Evolutionary conservation across 257 asterid genomes (phyloP), one percentile per base, ranked within the genome.

Genomic region (Solanum piurae): DNA sequence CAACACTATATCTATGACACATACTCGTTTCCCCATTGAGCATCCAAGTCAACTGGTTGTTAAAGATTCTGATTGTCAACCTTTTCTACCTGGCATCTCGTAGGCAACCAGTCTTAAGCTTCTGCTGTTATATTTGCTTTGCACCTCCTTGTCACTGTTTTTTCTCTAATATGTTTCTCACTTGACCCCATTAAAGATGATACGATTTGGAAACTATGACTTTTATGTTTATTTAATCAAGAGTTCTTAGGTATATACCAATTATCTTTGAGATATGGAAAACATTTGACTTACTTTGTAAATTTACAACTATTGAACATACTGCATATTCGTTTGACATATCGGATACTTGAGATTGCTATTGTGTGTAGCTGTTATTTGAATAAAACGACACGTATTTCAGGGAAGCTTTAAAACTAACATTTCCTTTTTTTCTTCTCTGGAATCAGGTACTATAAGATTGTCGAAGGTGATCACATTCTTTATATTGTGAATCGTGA

Each of bases 381-480:
- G 20, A 40, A 13, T n/a, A 42, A 40, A 77, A 13, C 5, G 10
- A 25, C 8, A 21, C 1, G 9, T 77, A 25, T 42, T 42, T 76
- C 83, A 7, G 84, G 62, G 37, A 18, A 31, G 46, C 42, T 20
- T 37, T 55, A 5, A 52, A 72, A 74, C 29, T 83, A 36, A 80
- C 73, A 58, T 36, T 16, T 40, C 60, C 58, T 21, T 16, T 12
- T 10, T 12, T 11, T 16, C n/a, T 2, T 88, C 12, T 34, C 21
- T 14, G 58, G 75, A 9, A 91, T 89, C 94, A 97, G 99, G 99
- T 96, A 95, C 84, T 97, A 97, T 92, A 96, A 96, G 94, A 87
- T 96, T 11, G 96, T 97, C 49, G 98, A 96, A 88, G 99, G 99
- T 1, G 99, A 97, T 88, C 99, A 97, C 91, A 94, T 96, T 88